Percentiles rank a stretch among this genome's conserved stretches.
phyloP scores from a whole-genome alignment of 257 asterid genomes.

The Fraxinus excelsior region DNA sequence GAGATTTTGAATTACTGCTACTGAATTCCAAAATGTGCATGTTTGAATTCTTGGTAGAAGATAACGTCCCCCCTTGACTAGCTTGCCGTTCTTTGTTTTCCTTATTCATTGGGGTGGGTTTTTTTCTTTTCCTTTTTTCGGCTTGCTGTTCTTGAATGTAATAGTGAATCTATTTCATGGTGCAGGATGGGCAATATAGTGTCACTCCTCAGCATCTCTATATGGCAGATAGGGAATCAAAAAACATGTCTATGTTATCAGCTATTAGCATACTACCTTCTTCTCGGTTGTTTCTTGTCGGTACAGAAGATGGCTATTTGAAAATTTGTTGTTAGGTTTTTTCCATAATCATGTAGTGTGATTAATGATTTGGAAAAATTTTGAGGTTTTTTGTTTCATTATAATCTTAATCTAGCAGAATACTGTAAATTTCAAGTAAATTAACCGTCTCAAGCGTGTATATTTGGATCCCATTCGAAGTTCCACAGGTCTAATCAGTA shows the following conservation, averaged over 20 bases:
- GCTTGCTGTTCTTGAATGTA: not conserved
- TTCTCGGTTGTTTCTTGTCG: constrained; percentile 87
- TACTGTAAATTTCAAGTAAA: too few species aligned
- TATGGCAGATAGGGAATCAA: constrained; percentile 76
- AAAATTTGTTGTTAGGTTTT: constrained; percentile 61
- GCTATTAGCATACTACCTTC: constrained; percentile 74
- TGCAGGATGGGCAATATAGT: constrained; percentile 66
- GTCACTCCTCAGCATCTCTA: constrained; percentile 76
- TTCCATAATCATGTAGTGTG: not conserved
- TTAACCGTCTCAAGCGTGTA: not conserved
- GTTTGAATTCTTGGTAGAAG: too few species aligned
- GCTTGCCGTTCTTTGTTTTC: not conserved
- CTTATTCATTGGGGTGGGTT: not conserved
- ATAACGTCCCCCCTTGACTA: too few species aligned
- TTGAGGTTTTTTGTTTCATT: not conserved
- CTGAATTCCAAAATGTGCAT: not conserved
- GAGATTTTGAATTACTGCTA: not conserved
- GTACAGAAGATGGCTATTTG: constrained; percentile 89
- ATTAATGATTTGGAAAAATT: not conserved
- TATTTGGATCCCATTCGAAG: not conserved
- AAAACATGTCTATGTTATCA: constrained; percentile 70
- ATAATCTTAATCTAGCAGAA: not conserved
- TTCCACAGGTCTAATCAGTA: not conserved
- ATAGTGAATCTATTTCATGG: constrained; percentile 14
- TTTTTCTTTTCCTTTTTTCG: not conserved